Evolutionary conservation across 139 green algal genomes (phyloP).

Genomic region (Coelastrella sp.): DNA sequence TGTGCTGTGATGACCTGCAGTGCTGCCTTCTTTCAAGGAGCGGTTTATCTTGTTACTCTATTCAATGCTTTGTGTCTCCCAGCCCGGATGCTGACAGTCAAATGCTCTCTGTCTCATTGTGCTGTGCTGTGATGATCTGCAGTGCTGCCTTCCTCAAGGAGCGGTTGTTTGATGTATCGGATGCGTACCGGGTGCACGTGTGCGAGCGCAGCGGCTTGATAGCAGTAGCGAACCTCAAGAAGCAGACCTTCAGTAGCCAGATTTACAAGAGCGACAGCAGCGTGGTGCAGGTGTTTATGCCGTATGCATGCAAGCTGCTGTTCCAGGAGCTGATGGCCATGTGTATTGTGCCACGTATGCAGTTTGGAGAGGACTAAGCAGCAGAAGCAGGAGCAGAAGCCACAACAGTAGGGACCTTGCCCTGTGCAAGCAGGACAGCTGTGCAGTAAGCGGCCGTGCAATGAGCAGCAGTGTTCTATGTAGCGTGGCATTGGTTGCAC

Average conservation of each 20-base stretch:
- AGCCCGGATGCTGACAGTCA: too few relatives aligned
- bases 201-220: slow-evolving; percentile 88
- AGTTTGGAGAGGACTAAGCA: slow-evolving; percentile 53
- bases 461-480: too few relatives aligned
- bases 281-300: slow-evolving; percentile 84
- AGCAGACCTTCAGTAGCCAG: slow-evolving; percentile 85
- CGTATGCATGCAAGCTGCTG: slow-evolving; percentile 96
- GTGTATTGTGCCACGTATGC: slow-evolving; percentile 71
- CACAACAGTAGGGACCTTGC: background rate
- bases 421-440: background rate
- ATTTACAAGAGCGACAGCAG: slow-evolving; percentile 60
- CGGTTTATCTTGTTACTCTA: too few relatives aligned
- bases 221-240: slow-evolving; percentile 89
- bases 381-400: background rate
- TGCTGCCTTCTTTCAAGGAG: slow-evolving; percentile 78
- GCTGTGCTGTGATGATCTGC: background rate
- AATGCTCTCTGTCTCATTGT: too few relatives aligned
- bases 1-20: background rate
- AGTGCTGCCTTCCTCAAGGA: slow-evolving; percentile 74
- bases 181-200: slow-evolving; percentile 91
- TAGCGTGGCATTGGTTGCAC: too few relatives aligned
- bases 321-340: slow-evolving; percentile 97
- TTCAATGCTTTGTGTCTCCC: too few relatives aligned
- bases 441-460: too few relatives aligned
- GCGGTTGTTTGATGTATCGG: slow-evolving; percentile 88